Conservation (phyloP, 495 filamentous ascomycete genomes). For the Trichoderma asperelloides region DNA sequence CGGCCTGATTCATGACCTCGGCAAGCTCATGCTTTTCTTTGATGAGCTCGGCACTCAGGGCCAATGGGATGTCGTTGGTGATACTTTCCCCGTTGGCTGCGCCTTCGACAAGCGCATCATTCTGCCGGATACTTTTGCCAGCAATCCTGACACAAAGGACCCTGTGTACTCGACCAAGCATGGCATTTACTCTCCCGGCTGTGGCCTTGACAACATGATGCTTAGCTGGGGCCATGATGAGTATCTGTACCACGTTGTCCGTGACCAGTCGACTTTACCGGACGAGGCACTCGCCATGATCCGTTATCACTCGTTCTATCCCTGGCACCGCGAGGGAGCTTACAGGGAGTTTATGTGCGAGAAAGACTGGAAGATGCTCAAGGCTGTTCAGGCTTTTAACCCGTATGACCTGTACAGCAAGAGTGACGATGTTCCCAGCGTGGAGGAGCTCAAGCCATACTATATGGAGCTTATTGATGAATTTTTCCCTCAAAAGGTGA, state of each 20-base stretch:
- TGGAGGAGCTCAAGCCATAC: constrained; percentile 73
- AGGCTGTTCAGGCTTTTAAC: constrained; percentile 78
- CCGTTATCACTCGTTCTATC: constrained; percentile 82
- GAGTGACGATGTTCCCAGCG: constrained; percentile 67
- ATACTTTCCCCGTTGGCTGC: constrained; percentile 88
- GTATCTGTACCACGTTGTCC: constrained; percentile 77
- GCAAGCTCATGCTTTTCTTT: constrained; percentile 75
- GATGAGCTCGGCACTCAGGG: constrained; percentile 56
- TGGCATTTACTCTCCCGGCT: constrained; percentile 70
- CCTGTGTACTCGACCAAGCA: constrained; percentile 58
- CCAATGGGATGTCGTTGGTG: constrained; percentile 90
- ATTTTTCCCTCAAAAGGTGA: constrained; percentile 67
- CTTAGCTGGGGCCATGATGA: constrained; percentile 90
- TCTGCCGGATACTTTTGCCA: constrained; percentile 63
- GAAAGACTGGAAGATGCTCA: constrained; percentile 67
- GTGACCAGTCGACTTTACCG: constrained; percentile 68
- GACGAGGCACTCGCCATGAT: constrained; percentile 82
- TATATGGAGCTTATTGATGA: constrained; percentile 79
- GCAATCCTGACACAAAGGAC: constrained; percentile 61
- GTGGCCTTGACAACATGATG: constrained; percentile 77
- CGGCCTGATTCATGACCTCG: constrained; percentile 82
- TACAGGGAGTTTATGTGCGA: constrained; percentile 75
- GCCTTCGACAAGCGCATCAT: constrained; percentile 68
- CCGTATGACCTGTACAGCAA: constrained; percentile 90
- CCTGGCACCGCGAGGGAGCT: constrained; percentile 74